Conservation (phyloP, 768 basidiomycete genomes). For the Macrolepiota fuliginosa region DNA sequence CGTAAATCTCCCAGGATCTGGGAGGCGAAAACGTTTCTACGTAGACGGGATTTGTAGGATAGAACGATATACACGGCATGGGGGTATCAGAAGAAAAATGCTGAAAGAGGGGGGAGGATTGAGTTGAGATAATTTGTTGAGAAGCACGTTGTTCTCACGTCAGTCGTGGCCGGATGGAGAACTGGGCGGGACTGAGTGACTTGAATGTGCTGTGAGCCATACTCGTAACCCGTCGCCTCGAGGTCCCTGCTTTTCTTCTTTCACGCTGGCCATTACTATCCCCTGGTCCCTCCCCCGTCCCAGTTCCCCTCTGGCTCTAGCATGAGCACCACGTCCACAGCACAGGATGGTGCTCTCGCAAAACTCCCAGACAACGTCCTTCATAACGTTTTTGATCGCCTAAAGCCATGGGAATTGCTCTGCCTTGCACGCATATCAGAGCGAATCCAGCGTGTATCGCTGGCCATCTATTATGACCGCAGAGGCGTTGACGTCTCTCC, state of each 20-base stretch:
- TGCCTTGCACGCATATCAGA: conserved; percentile 11
- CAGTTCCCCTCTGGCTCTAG: not conserved
- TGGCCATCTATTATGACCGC: conserved; percentile 12
- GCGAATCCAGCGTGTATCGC: conserved; percentile 13
- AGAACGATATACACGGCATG: not conserved
- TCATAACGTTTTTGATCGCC: conserved; percentile 7
- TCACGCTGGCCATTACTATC: conserved; percentile 9
- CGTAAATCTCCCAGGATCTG: not conserved
- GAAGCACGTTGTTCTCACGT: conserved; percentile 8
- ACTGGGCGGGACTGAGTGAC: conserved; percentile 11
- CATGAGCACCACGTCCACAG: conserved; percentile 6
- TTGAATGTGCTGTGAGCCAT: not conserved
- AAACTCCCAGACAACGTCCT: conserved; percentile 6
- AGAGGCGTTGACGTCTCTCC: conserved; percentile 14
- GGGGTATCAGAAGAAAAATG: not conserved
- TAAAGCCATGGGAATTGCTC: conserved; percentile 13
- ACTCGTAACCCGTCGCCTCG: conserved; percentile 6
- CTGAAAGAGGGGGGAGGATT: not conserved
- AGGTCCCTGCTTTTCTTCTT: conserved; percentile 9
- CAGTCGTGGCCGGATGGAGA: conserved; percentile 8
- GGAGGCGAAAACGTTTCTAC: not conserved
- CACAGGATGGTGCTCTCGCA: conserved; percentile 10
- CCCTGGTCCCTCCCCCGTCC: not conserved
- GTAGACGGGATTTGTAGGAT: not conserved
- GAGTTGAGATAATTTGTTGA: not conserved